These are phyloP conservation scores for Rutidosis leptorrhynchoides DNA, from an alignment of 129 eudicot genomes.

Conservation along the genomic window DNA sequence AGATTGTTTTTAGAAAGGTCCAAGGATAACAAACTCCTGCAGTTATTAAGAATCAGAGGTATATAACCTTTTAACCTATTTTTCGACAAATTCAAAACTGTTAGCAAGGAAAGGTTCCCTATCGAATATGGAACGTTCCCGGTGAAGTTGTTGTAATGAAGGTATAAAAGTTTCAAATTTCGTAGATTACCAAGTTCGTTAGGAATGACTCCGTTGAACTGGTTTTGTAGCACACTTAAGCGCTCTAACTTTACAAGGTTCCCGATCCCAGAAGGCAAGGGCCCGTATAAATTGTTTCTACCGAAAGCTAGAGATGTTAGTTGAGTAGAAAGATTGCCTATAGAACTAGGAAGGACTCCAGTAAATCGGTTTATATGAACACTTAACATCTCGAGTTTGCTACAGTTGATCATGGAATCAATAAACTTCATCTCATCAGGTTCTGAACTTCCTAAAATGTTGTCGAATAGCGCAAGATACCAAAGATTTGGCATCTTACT, in stretches of 20 bases:
- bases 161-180: conserved; percentile 8
- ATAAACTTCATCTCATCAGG: conserved; percentile 38
- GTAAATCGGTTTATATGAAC: conserved; percentile 25
- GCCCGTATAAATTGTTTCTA: conserved; percentile 12
- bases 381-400: conserved; percentile 9
- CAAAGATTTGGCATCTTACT: conserved; percentile 16
- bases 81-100: neutral
- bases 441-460: conserved; percentile 33
- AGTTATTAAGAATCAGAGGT: conserved; percentile 32
- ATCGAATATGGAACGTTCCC: conserved; percentile 33
- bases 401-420: conserved; percentile 35
- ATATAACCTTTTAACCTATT: conserved; percentile 31
- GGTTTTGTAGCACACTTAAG: neutral
- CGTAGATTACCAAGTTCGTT: conserved; percentile 31
- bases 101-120: conserved; percentile 29
- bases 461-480: neutral
- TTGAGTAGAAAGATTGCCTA: conserved; percentile 37
- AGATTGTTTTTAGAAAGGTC: conserved; percentile 30
- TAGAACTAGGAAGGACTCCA: conserved; percentile 36
- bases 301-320: neutral
- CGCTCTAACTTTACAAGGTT: conserved; percentile 27
- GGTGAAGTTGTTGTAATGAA: conserved; percentile 23
- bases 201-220: conserved; percentile 39
- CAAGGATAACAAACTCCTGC: conserved; percentile 14
- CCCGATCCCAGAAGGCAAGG: conserved; percentile 27